Conservation (phyloP, 2,329 filamentous ascomycete genomes). For the Ampelomyces quisqualis region DNA sequence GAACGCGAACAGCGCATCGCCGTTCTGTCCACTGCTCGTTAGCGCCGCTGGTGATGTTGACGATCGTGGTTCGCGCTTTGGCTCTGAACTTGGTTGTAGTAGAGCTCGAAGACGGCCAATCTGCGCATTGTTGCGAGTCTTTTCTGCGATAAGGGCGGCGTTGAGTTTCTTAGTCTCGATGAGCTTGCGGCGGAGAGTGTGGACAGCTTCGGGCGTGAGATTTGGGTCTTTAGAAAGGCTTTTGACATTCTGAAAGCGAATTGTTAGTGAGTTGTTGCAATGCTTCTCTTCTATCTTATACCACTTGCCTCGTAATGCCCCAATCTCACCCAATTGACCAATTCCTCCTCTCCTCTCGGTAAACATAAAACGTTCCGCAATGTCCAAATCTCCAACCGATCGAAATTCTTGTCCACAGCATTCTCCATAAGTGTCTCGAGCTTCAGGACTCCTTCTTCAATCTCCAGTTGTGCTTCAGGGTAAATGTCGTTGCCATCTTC, state of each 20-base stretch:
- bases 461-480: conserved; percentile 63
- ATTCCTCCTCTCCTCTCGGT: conserved; percentile 54
- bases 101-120: conserved; percentile 65
- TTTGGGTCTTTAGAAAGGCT: conserved; percentile 31
- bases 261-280: conserved; percentile 2
- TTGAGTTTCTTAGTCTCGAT: conserved; percentile 78
- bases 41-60: conserved; percentile 21
- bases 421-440: conserved; percentile 53
- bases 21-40: background rate
- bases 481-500: conserved; percentile 47
- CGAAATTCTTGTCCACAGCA: conserved; percentile 54
- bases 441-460: conserved; percentile 71
- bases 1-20: conserved; percentile 53
- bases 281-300: conserved; percentile 1
- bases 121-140: conserved; percentile 69
- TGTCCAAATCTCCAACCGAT: conserved; percentile 70
- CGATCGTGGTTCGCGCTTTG: conserved; percentile 22
- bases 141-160: conserved; percentile 67
- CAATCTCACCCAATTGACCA: conserved; percentile 75
- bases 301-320: conserved; percentile 79
- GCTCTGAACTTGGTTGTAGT: conserved; percentile 35
- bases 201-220: conserved; percentile 68
- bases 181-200: conserved; percentile 69
- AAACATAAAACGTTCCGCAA: conserved; percentile 69
- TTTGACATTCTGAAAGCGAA: conserved; percentile 24